Evolutionary conservation across 495 filamentous ascomycete species (phyloP).

Genomic region (Podospora australis): DNA sequence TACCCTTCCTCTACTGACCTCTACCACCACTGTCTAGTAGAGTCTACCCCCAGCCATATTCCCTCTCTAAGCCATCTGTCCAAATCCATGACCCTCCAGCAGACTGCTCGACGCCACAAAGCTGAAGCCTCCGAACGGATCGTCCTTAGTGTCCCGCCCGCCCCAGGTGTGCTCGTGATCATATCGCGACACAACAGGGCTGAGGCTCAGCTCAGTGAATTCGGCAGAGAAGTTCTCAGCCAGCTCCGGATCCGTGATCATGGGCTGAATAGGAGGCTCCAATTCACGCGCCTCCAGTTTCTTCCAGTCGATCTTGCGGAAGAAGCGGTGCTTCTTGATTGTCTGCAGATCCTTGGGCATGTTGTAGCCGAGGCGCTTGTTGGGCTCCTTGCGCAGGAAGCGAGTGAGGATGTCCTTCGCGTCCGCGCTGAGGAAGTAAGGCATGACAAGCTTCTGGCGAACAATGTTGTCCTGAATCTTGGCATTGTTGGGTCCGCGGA

Average conservation of each 20-base stretch:
- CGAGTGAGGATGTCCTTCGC: conserved; percentile 89
- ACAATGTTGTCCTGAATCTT: conserved; percentile 92
- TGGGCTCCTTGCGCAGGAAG: conserved; percentile 82
- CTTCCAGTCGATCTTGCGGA: conserved; percentile 91
- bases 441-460: conserved; percentile 77
- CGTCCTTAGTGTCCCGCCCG: conserved; percentile 36
- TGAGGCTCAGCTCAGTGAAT: conserved; percentile 79
- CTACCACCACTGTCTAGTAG: too few relatives aligned
- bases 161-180: conserved; percentile 30
- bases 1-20: too few relatives aligned
- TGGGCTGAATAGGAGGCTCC: conserved; percentile 77
- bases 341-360: conserved; percentile 79
- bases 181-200: conserved; percentile 52
- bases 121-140: conserved; percentile 92
- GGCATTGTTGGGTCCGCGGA: conserved; percentile 79
- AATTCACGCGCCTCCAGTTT: conserved; percentile 70
- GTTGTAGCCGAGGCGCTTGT: conserved; percentile 77
- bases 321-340: conserved; percentile 94
- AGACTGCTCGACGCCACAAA: conserved; percentile 87
- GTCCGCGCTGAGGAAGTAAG: conserved; percentile 82
- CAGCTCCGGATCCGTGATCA: conserved; percentile 89
- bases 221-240: conserved; percentile 90
- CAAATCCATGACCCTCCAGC: conserved; percentile 50
- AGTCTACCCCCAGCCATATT: too few relatives aligned
- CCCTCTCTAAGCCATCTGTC: conserved; percentile 5